Percentiles rank a stretch among this genome's conserved stretches.
Conservation (phyloP, 805 yeast species). For the Debaryomyces prosopidis region DNA sequence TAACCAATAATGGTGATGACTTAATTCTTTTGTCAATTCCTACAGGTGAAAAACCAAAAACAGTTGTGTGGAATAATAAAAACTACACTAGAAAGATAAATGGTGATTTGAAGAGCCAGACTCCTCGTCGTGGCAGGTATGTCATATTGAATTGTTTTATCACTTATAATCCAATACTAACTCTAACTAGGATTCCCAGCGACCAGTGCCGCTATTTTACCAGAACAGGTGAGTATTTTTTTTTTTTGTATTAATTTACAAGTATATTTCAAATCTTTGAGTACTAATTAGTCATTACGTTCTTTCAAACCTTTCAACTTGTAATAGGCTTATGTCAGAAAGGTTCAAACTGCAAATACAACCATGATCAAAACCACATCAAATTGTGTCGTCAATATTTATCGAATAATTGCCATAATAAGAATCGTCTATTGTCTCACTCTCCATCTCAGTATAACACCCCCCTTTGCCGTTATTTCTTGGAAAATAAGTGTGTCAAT, state of each 20-base stretch:
- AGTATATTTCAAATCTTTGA: neutral
- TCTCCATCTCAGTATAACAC: constrained; percentile 58
- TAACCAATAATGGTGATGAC: constrained; percentile 37
- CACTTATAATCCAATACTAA: neutral
- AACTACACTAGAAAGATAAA: constrained; percentile 21
- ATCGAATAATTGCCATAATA: constrained; percentile 46
- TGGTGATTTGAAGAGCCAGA: constrained; percentile 26
- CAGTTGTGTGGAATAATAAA: constrained; percentile 31
- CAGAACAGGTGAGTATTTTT: constrained; percentile 35
- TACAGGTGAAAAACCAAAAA: constrained; percentile 11
- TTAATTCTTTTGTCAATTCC: constrained; percentile 38
- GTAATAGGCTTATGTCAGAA: constrained; percentile 52
- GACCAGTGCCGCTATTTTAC: constrained; percentile 37
- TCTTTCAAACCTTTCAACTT: constrained; percentile 21
- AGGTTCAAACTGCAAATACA: constrained; percentile 51
- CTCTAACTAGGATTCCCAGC: constrained; percentile 1
- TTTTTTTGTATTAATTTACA: neutral
- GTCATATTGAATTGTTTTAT: constrained; percentile 3
- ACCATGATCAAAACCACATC: constrained; percentile 51
- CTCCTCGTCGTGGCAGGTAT: constrained; percentile 13
- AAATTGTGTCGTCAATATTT: constrained; percentile 56
- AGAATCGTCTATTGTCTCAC: constrained; percentile 59
- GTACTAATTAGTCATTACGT: constrained; percentile 14
- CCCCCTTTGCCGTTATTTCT: constrained; percentile 31
- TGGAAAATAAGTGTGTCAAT: constrained; percentile 28